Evolutionary conservation across 441 rosid species (phyloP).

Genomic region (Gossypium trilobum): DNA sequence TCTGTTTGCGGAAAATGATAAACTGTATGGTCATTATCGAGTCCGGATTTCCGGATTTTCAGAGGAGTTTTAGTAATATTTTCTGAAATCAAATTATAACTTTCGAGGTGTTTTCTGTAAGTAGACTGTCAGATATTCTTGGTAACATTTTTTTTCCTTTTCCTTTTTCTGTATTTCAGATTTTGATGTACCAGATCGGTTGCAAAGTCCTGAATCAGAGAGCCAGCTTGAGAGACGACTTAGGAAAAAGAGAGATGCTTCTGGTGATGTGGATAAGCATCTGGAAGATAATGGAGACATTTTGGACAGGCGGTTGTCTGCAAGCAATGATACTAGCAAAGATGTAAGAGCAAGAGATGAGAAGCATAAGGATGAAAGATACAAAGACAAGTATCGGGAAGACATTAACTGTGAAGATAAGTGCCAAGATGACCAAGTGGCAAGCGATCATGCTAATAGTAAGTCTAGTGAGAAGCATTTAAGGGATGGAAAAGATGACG

Average conservation of each 20-base stretch:
- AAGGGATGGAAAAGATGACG: conserved; percentile 46
- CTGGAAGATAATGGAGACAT: conserved; percentile 50
- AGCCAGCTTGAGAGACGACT: conserved; percentile 47
- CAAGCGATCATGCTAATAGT: conserved; percentile 44
- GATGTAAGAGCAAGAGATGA: conserved; percentile 62
- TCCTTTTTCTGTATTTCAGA: conserved; percentile 35
- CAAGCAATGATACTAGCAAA: conserved; percentile 47
- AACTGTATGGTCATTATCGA: neutral
- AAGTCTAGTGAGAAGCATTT: conserved; percentile 53
- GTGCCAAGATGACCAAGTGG: conserved; percentile 46
- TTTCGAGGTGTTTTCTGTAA: neutral
- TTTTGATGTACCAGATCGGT: conserved; percentile 32
- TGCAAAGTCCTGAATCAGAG: conserved; percentile 46
- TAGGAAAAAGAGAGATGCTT: conserved; percentile 61
- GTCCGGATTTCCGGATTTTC: neutral
- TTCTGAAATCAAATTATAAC: neutral
- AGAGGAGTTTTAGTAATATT: neutral
- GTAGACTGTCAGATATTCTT: neutral
- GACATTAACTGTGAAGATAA: conserved; percentile 47
- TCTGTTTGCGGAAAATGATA: neutral
- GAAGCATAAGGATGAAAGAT: conserved; percentile 51
- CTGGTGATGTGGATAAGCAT: conserved; percentile 49
- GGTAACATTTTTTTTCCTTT: neutral
- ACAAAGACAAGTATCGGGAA: conserved; percentile 47
- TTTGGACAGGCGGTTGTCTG: conserved; percentile 35